These are phyloP conservation scores for Pistacia integerrima DNA, from an alignment of 345 rosid genomes.

Conservation along the genomic window DNA sequence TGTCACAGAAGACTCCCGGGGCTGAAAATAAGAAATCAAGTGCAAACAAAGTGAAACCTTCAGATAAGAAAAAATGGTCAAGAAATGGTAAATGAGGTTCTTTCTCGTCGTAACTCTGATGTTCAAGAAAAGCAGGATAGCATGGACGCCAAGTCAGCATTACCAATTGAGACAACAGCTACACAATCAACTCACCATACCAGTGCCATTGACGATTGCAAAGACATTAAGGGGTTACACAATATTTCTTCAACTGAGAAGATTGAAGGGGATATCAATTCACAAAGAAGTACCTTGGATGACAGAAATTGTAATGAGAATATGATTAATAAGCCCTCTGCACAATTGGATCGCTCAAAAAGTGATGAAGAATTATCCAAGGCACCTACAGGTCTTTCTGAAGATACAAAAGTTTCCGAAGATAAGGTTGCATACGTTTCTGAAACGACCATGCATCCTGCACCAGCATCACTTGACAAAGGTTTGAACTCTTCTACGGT, in stretches of 20 bases:
- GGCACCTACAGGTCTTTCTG: conserved; percentile 31
- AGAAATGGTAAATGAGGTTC: conserved; percentile 17
- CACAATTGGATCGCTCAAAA: conserved; percentile 16
- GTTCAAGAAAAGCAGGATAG: conserved; percentile 43
- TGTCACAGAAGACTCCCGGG: conserved; percentile 33
- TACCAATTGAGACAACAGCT: conserved; percentile 26
- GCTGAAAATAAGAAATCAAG: conserved; percentile 41
- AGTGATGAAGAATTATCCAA: conserved; percentile 31
- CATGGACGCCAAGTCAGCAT: conserved; percentile 26
- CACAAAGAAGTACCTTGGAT: conserved; percentile 23
- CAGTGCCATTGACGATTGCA: conserved; percentile 41
- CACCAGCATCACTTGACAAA: conserved; percentile 39
- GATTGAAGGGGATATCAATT: conserved; percentile 24
- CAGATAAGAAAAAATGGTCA: conserved; percentile 43
- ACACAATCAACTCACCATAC: conserved; percentile 31
- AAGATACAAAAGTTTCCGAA: conserved; percentile 31
- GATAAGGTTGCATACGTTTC: conserved; percentile 24
- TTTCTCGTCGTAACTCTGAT: conserved; percentile 37
- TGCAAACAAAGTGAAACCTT: conserved; percentile 35
- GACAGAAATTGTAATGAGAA: conserved; percentile 25
- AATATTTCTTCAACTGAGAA: conserved; percentile 43
- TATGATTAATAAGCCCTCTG: conserved; percentile 24
- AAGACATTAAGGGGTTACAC: conserved; percentile 65
- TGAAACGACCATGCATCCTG: conserved; percentile 31
- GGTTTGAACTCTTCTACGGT: conserved; percentile 37